phyloP scores from a whole-genome alignment of 768 basidiomycete genomes.

The Boletus rubroflammeus region DNA sequence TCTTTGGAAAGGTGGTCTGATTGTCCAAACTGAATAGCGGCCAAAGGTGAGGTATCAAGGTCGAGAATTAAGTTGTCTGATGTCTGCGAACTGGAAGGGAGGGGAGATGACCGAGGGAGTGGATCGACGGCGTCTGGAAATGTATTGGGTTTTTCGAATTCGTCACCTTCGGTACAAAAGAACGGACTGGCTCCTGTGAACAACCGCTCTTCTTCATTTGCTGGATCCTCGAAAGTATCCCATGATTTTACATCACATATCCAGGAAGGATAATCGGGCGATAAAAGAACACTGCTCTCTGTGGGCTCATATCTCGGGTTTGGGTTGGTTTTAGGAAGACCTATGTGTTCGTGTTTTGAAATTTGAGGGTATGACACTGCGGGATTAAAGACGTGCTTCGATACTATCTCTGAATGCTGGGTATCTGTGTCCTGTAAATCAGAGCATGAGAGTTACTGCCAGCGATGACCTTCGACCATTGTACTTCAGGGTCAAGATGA shows the following conservation, averaged over 20 bases:
- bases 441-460: constrained; percentile 1
- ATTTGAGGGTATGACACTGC: neutral
- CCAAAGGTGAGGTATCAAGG: constrained; percentile 24
- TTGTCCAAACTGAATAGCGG: neutral
- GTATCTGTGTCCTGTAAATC: constrained; percentile 3
- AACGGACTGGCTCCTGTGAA: neutral
- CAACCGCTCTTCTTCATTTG: neutral
- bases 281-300: neutral
- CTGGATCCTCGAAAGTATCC: constrained; percentile 3
- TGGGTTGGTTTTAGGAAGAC: neutral
- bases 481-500: constrained; percentile 11
- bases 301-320: neutral
- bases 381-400: neutral
- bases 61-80: constrained; percentile 17
- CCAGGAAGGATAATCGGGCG: neutral
- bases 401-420: neutral
- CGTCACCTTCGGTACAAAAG: neutral
- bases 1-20: neutral
- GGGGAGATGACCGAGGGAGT: constrained; percentile 26
- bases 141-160: neutral
- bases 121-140: neutral
- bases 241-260: neutral
- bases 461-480: neutral
- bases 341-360: neutral
- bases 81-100: constrained; percentile 11